Evolutionary conservation across 2,329 filamentous ascomycete species (phyloP), one percentile per base, ranked within the genome.

Genomic region (Colletotrichum chrysophilum): DNA sequence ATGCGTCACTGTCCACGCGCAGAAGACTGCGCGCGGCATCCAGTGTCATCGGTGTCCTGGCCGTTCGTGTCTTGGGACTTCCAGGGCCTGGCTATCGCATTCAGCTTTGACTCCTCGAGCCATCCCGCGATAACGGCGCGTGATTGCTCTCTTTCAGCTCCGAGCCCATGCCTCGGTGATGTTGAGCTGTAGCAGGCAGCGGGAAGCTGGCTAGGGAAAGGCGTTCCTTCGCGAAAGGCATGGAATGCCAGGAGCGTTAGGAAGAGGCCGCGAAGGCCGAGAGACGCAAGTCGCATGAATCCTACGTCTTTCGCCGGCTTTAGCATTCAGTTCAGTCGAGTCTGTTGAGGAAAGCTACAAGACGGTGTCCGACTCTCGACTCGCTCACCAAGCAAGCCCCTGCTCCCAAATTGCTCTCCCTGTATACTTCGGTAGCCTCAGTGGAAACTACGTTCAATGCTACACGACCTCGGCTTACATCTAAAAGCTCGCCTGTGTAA

Each of bases 41-140:
- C 38, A 10, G 1, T 12, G 4, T n/a, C 9, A 3, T n/a, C 2
- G 38, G 38, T 0, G 3, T n/a, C 38, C 18, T 2, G 1, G 16
- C 8, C 16, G 16, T 18, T 0, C 38, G 1, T 43, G 8, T 43
- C 38, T 2, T 43, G 18, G 4, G 18, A 43, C 38, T 43, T 43
- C 8, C 38, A 43, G 18, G 3, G 38, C 18, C 38, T n/a, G 0
- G 38, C 38, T 12, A 18, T 43, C 18, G 21, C 21, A 24, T 24
- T 24, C 21, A 24, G 21, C 21, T 24, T 24, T 24, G 21, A 24
- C 21, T 24, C 21, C 21, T 24, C 21, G 21, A 1, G 24, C 24
- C 24, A 26, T 26, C 24, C 24, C 16, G 8, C 36, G 36, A 43
- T 9, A 2, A 43, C 1, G 38, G 9, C 9, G 38, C 18, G 18